phyloP scores from a whole-genome alignment of 2,329 filamentous ascomycete species.

The Tolypocladium pustulatum region DNA sequence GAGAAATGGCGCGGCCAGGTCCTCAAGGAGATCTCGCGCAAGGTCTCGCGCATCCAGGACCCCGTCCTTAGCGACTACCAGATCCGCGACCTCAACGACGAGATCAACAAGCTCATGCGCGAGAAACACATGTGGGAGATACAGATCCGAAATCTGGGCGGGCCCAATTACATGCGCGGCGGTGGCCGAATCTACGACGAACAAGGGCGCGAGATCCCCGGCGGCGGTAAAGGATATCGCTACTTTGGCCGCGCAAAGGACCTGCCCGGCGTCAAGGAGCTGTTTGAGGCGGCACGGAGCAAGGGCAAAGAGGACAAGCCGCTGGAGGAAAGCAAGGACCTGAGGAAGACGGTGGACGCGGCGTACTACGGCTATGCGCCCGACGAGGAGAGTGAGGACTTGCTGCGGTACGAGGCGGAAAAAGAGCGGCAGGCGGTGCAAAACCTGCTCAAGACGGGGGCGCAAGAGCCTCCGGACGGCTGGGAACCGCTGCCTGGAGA shows the following conservation, averaged over 20 bases:
- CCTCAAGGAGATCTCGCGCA: slow-evolving; percentile 92
- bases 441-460: slow-evolving; percentile 48
- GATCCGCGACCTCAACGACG: slow-evolving; percentile 95
- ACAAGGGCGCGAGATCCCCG: slow-evolving; percentile 58
- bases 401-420: slow-evolving; percentile 70
- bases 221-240: slow-evolving; percentile 79
- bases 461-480: slow-evolving; percentile 47
- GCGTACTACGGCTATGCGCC: slow-evolving; percentile 93
- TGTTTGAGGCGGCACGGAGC: slow-evolving; percentile 71
- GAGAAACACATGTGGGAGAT: slow-evolving; percentile 99
- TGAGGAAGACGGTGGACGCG: slow-evolving; percentile 74
- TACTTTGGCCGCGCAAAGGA: slow-evolving; percentile 90
- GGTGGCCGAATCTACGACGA: slow-evolving; percentile 63
- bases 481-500: slow-evolving; percentile 89
- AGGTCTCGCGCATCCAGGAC: slow-evolving; percentile 94
- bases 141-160: slow-evolving; percentile 90
- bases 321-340: slow-evolving; percentile 56
- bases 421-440: slow-evolving; percentile 78
- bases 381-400: slow-evolving; percentile 76
- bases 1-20: slow-evolving; percentile 99
- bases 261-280: slow-evolving; percentile 87
- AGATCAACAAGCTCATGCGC: slow-evolving; percentile 98
- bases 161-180: slow-evolving; percentile 88
- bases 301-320: slow-evolving; percentile 46
- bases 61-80: slow-evolving; percentile 87